Evolutionary conservation across 1,139 yeast genomes (phyloP).

Genomic region (Magnusiomyces clavatus): DNA sequence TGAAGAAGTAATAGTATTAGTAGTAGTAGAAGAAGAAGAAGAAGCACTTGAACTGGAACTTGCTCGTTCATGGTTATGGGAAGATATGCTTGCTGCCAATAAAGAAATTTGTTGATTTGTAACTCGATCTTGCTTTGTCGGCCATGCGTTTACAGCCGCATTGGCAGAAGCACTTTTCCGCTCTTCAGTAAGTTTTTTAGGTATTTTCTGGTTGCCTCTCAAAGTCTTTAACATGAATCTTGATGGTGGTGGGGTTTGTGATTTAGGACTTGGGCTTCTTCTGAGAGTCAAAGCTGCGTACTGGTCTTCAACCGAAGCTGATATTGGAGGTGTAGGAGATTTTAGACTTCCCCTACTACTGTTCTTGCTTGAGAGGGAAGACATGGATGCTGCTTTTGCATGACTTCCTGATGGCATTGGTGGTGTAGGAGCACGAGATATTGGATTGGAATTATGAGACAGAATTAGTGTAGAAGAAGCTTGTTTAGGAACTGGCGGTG

Average conservation of each 20-base stretch:
- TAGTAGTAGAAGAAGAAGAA: no score
- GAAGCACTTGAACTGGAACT: background rate
- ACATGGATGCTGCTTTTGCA: background rate
- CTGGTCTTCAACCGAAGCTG: background rate
- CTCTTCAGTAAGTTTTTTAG: background rate
- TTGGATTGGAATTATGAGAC: background rate
- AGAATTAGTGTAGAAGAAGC: background rate
- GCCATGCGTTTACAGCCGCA: constrained; percentile 5
- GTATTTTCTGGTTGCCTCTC: background rate
- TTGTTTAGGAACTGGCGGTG: background rate
- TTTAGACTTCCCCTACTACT: background rate
- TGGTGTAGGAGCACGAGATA: background rate
- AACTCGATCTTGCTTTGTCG: background rate
- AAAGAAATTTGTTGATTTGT: constrained; percentile 1
- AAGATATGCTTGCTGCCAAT: constrained; percentile 1
- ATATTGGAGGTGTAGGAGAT: background rate
- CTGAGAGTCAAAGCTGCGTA: background rate
- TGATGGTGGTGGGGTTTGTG: background rate
- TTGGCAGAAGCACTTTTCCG: constrained; percentile 6
- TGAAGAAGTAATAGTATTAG: no score
- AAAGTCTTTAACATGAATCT: constrained; percentile 1
- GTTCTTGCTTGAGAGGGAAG: background rate
- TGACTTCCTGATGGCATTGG: background rate
- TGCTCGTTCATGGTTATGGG: background rate
- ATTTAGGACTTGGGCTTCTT: background rate